Base-by-base conservation (phyloP, 768 basidiomycete species). In the Lactarius sp. region DNA sequence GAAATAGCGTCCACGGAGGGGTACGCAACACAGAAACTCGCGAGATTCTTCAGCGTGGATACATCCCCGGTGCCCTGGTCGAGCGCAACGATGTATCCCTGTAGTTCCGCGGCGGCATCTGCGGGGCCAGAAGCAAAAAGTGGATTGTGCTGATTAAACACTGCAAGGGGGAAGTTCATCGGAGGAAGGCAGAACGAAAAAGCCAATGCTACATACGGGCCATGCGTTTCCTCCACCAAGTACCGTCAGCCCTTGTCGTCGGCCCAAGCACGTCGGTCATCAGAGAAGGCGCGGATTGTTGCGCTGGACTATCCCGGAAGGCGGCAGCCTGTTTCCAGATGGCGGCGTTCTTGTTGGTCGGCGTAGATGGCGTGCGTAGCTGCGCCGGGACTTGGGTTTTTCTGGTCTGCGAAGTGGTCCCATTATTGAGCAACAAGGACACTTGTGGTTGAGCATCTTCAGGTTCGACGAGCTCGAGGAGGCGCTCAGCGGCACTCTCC, bases 401-500 rank as follows among this genome's bases (percentile, higher is more conserved):
- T 36, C 65, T 65, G 62, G 80, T 84, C 12, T 76, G 73, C 18
- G 77, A 74, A 31, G 73, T 62, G 56, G 71, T 73, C 78, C 78
- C 46, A 31, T 68, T 68, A 22, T 63, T 61, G 49, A 65, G 60
- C 20, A 65, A 37, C 22, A 69, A 55, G 13, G 68, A 69, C 33
- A 59, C 36, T 9, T 46, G 52, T 13, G 56, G 61, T 18, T 57
- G 66, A 1, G 37, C 31, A 13, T 85, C 87, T 52, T 92, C 90
- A 14, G 87, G 83, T 65, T 93, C 90, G 13, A 91, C 88, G 16
- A 96, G 80, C 73, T 97, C 95, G 44, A 96, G 73, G 33, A 98
- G 75, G 54, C 92, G 83, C 72, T 92, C 88, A 0, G 95, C 95
- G 8, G 94, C 91, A 71, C 92, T 94, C 72, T 94, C 92, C 0